phyloP scores from a whole-genome alignment of 75 land plant species.

The Chamaecyparis obtusa region DNA sequence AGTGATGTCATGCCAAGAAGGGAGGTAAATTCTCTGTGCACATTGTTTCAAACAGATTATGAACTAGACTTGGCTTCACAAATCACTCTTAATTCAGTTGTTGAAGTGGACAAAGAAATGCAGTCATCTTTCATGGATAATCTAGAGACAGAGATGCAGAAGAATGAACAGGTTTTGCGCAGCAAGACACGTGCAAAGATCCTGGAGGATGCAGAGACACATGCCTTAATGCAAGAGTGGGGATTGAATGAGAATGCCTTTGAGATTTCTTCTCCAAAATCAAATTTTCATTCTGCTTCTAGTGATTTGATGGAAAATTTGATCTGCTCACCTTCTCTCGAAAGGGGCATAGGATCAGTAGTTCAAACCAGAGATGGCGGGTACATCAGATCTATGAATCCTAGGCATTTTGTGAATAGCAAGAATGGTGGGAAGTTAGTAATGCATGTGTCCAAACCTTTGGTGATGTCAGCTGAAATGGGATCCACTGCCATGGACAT shows the following conservation, averaged over 20 bases:
- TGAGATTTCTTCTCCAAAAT: conserved; percentile 4
- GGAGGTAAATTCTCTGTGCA: conserved; percentile 8
- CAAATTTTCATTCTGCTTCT: background rate
- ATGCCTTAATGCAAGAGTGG: conserved; percentile 32
- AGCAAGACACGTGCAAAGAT: conserved; percentile 35
- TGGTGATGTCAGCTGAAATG: conserved; percentile 29
- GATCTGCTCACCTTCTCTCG: conserved; percentile 24
- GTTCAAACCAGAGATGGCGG: conserved; percentile 28
- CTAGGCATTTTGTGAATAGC: conserved; percentile 17
- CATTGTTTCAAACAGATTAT: conserved; percentile 7
- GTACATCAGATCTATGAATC: conserved; percentile 25
- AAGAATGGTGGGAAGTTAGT: conserved; percentile 23
- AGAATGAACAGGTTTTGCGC: conserved; percentile 10
- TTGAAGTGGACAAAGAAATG: conserved; percentile 3
- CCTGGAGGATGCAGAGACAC: conserved; percentile 35
- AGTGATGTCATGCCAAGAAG: background rate
- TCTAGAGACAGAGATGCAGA: conserved; percentile 10
- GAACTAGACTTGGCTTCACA: background rate
- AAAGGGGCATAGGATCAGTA: conserved; percentile 13
- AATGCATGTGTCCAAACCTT: conserved; percentile 34
- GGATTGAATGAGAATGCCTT: conserved; percentile 23
- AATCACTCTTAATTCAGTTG: background rate
- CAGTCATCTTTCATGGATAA: conserved; percentile 14
- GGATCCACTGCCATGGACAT: conserved; percentile 29
- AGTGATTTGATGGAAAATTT: conserved; percentile 52